Conservation (phyloP, 768 basidiomycete species). For the Rhizopogon vesiculosus region DNA sequence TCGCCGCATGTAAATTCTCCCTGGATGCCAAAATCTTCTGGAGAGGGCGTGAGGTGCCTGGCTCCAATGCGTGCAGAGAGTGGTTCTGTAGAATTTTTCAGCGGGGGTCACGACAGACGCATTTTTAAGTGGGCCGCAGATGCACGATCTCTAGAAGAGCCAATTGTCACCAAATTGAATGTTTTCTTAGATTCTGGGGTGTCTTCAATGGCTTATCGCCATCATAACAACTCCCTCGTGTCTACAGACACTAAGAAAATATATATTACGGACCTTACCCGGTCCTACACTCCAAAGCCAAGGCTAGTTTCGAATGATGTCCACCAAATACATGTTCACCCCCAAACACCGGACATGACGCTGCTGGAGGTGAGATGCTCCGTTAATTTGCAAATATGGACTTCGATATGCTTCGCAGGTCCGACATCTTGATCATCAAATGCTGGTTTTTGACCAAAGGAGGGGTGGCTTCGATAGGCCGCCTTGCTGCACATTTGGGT, state of each 20-base stretch:
- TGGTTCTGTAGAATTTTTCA: constrained; percentile 36
- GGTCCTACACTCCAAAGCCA: constrained; percentile 22
- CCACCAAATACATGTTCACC: constrained; percentile 43
- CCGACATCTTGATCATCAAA: constrained; percentile 44
- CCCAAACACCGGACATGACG: constrained; percentile 36
- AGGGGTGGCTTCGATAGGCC: constrained; percentile 31
- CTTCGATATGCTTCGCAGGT: constrained; percentile 29
- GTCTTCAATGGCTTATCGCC: constrained; percentile 36
- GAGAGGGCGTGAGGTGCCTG: constrained; percentile 39
- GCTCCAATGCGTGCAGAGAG: constrained; percentile 28
- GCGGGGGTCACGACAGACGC: constrained; percentile 44
- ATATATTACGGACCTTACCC: constrained; percentile 33
- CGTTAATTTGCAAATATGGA: constrained; percentile 7
- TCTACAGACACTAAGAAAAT: constrained; percentile 32
- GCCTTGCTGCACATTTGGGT: constrained; percentile 43
- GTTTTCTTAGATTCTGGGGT: constrained; percentile 24
- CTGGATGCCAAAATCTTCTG: constrained; percentile 16
- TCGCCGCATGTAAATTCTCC: constrained; percentile 27
- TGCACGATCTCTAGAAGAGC: constrained; percentile 13
- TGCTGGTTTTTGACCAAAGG: constrained; percentile 44
- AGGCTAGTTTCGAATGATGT: constrained; percentile 34
- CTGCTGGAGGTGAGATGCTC: constrained; percentile 41
- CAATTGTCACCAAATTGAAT: constrained; percentile 21
- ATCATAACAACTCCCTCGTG: constrained; percentile 29
- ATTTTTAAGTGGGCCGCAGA: constrained; percentile 36